A percentile compares a stretch with the other conserved stretches of the same genome.
Conservation (phyloP, 2,329 filamentous ascomycete species). For the Fusarium equiseti region DNA sequence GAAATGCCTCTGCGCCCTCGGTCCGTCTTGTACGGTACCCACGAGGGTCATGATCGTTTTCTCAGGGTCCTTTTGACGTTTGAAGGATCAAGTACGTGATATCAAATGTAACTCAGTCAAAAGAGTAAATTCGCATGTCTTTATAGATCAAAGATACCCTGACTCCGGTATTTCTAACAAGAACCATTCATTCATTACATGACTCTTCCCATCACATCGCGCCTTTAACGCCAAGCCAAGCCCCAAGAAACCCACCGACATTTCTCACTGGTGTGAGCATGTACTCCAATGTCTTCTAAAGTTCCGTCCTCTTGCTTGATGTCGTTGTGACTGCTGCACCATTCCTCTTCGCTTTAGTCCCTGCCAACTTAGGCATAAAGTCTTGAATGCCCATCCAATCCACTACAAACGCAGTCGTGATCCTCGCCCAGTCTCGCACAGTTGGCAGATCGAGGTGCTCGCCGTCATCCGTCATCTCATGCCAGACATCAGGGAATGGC, state of each 20-base stretch:
- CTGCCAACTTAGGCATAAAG: conserved; percentile 50
- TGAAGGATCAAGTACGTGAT: neutral
- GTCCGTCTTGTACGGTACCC: conserved; percentile 35
- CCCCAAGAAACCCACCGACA: conserved; percentile 34
- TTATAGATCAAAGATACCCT: neutral
- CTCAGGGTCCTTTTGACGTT: conserved; percentile 2
- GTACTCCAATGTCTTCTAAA: conserved; percentile 42
- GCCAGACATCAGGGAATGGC: conserved; percentile 89
- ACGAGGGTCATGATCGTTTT: conserved; percentile 14
- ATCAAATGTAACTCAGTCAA: neutral
- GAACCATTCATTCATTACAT: conserved; percentile 19
- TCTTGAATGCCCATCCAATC: conserved; percentile 88
- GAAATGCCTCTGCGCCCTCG: conserved; percentile 40
- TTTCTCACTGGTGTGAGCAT: conserved; percentile 25
- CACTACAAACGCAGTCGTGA: conserved; percentile 84
- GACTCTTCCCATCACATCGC: conserved; percentile 32
- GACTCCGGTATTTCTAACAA: conserved; percentile 19
- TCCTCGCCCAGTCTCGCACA: conserved; percentile 87
- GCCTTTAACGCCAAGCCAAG: conserved; percentile 42
- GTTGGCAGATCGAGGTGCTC: conserved; percentile 84
- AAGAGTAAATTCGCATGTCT: neutral
- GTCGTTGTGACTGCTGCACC: conserved; percentile 39
- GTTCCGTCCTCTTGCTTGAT: conserved; percentile 51
- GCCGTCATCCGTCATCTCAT: conserved; percentile 84
- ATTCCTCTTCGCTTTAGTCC: conserved; percentile 45